These are phyloP conservation scores for Leptographium galeiforme DNA, from an alignment of 2,329 filamentous ascomycete genomes.

Conservation along the genomic window DNA sequence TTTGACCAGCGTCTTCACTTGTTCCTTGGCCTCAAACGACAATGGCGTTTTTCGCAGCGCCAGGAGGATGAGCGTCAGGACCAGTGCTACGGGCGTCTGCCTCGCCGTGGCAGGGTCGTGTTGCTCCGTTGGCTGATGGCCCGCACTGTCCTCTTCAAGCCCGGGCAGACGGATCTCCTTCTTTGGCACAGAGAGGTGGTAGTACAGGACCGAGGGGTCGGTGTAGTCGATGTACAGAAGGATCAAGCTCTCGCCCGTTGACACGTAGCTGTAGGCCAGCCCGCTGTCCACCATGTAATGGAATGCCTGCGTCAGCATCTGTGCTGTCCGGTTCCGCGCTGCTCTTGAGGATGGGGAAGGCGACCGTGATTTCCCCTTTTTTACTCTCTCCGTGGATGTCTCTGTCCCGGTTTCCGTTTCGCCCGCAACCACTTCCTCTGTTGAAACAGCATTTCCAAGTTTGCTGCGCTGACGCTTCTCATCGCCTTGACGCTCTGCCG, in stretches of 20 bases:
- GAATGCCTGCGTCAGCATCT: neutral
- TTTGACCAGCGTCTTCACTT: neutral
- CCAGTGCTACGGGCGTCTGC: neutral
- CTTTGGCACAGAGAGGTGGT: neutral
- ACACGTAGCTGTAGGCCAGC: neutral
- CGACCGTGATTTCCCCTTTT: neutral
- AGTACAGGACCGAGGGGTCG: neutral
- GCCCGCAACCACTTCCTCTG: neutral
- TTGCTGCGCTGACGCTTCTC: neutral
- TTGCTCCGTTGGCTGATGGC: neutral
- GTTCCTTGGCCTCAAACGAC: neutral
- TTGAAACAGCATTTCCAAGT: neutral
- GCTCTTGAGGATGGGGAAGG: neutral
- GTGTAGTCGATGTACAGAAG: neutral
- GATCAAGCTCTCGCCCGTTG: neutral
- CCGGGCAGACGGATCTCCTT: neutral
- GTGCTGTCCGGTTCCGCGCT: neutral
- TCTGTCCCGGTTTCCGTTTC: neutral
- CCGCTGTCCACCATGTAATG: neutral
- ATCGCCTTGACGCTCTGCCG: neutral
- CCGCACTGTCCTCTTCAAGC: neutral
- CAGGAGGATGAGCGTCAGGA: neutral
- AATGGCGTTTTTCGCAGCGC: neutral
- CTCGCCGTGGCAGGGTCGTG: neutral
- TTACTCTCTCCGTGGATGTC: neutral